A percentile compares a stretch with the other conserved stretches of the same genome.
Conservation (phyloP, 345 rosid species). For the Garcia nutans region DNA sequence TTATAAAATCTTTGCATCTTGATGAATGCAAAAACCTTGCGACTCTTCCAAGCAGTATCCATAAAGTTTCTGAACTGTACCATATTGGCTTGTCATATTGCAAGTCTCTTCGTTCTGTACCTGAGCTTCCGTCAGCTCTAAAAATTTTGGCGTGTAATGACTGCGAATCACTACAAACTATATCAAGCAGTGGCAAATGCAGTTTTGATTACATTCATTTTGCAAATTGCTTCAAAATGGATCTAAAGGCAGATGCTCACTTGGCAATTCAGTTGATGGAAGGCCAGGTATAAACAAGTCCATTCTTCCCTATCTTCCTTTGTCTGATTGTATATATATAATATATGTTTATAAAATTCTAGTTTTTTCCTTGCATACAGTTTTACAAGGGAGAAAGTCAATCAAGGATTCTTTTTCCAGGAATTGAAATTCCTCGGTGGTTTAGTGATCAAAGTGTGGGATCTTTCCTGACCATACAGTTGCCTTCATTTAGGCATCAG, state of each 20-base stretch:
- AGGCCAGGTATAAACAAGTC: no score
- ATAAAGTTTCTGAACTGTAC: not conserved
- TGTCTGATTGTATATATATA: no score
- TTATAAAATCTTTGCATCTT: not conserved
- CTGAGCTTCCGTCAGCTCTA: conserved; percentile 10
- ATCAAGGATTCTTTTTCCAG: not conserved
- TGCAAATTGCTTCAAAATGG: no score
- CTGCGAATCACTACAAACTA: not conserved
- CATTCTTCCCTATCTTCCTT: no score
- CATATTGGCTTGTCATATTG: not conserved
- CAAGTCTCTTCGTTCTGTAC: not conserved
- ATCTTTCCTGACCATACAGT: not conserved
- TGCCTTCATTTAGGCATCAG: not conserved
- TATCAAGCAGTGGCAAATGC: no score
- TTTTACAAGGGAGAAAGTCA: not conserved
- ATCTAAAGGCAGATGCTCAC: no score
- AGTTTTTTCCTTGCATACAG: not conserved
- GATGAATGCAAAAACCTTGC: not conserved
- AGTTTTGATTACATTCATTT: no score
- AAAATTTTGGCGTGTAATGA: not conserved
- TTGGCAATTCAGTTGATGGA: no score
- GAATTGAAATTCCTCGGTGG: not conserved
- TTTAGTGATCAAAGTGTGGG: not conserved
- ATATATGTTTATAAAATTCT: not conserved
- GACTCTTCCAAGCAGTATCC: not conserved